These are phyloP conservation scores for Flaveria brownii DNA, from an alignment of 129 eudicot species.

Conservation along the genomic window DNA sequence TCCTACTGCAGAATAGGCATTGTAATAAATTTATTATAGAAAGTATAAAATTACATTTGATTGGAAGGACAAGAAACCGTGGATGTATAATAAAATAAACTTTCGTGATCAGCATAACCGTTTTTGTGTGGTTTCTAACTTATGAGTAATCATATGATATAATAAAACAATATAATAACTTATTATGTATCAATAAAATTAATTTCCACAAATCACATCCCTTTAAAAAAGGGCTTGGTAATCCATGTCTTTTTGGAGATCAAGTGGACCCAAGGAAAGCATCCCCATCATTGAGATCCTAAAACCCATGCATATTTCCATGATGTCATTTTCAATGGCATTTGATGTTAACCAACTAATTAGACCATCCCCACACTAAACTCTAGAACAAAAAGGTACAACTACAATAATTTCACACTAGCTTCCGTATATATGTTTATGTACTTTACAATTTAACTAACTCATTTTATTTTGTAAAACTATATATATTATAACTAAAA, in stretches of 20 bases:
- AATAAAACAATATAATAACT: background rate
- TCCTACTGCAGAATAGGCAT: too few relatives aligned
- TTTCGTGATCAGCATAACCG: too few relatives aligned
- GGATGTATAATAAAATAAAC: background rate
- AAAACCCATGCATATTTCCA: constrained; percentile 44
- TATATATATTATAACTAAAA: background rate
- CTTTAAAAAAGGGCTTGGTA: constrained; percentile 18
- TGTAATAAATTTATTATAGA: too few relatives aligned
- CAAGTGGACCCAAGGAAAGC: constrained; percentile 41
- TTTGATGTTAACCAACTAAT: constrained; percentile 41
- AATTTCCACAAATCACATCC: background rate
- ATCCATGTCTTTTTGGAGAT: constrained; percentile 21
- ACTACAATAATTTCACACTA: constrained; percentile 26
- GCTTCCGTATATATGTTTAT: constrained; percentile 26
- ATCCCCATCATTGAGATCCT: constrained; percentile 51
- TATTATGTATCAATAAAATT: background rate
- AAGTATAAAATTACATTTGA: too few relatives aligned
- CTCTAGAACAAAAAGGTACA: constrained; percentile 36
- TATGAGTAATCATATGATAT: too few relatives aligned
- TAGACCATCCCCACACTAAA: constrained; percentile 42
- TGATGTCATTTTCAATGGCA: constrained; percentile 54
- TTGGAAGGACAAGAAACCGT: too few relatives aligned
- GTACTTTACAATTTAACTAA: background rate
- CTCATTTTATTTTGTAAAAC: background rate
- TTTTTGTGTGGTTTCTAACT: too few relatives aligned